Evolutionary conservation across 768 basidiomycete genomes (phyloP), one percentile per base, ranked within the genome.

Genomic region (Macrolepiota albuminosa): DNA sequence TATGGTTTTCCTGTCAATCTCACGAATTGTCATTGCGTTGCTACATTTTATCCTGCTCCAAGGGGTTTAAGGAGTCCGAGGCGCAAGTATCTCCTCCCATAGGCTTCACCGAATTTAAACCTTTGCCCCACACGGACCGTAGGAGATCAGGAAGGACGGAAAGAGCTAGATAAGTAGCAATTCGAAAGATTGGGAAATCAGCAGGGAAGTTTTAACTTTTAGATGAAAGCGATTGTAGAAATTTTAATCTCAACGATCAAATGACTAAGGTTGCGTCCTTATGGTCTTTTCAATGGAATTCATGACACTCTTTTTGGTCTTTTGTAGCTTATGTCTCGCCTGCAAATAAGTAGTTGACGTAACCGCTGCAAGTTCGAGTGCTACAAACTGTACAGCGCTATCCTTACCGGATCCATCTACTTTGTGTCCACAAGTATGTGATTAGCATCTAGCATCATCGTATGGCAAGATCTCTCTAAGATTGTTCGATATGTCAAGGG

Each of bases 341-440:
- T 58, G 53, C 70, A 24, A 31, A 45, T 36, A 54, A 37, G 24
- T 53, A 40, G 39, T 54, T 11, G 26, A 31, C 11, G 52, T 56
- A 47, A 43, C 18, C n/a, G 21, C 59, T 55, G 16, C 36, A 48
- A 8, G 26, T 18, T 36, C 16, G 33, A 45, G 24, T 26, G 40
- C 51, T 71, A 6, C 61, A 66, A 54, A 64, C 59, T 37, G 75
- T 31, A 71, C 72, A 0, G 63, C 76, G 11, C 83, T 83, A 36
- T 70, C 66, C 60, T 88, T 86, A 69, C 85, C 85, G 8, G 71
- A 77, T 63, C 67, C 73, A 13, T 82, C 82, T 34, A 69, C 78
- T n/a, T 87, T 84, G 31, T 87, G 85, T 70, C 75, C 73, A 40
- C 72, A 79, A 73, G 78, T 80, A 64, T 71, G 69, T 58, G 18